Conservation (phyloP, 1,139 yeast genomes). For the Pichia sp. region DNA sequence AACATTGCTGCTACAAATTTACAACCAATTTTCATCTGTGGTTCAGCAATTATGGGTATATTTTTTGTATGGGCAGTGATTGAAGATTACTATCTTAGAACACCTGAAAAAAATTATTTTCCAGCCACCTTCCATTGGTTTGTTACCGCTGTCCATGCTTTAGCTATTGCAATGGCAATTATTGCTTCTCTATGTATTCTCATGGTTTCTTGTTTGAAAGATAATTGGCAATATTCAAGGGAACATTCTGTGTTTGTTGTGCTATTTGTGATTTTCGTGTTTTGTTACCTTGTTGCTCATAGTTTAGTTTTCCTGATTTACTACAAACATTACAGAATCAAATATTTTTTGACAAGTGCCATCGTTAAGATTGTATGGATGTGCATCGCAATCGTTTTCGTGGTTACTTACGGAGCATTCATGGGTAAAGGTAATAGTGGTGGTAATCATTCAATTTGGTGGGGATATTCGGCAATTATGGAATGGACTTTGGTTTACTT, state of each 20-base stretch:
- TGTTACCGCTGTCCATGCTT: conserved; percentile 44
- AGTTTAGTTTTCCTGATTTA: conserved; percentile 54
- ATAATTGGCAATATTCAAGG: conserved; percentile 45
- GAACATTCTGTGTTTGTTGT: conserved; percentile 69
- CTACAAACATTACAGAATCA: conserved; percentile 35
- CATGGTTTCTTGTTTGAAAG: conserved; percentile 65
- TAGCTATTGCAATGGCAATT: conserved; percentile 45
- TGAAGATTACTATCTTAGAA: conserved; percentile 52
- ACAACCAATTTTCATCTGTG: conserved; percentile 77
- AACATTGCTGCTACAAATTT: conserved; percentile 81
- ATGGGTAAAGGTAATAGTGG: conserved; percentile 33
- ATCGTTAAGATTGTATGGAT: conserved; percentile 59
- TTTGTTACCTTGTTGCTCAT: conserved; percentile 56
- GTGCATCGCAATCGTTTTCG: conserved; percentile 58
- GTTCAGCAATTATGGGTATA: conserved; percentile 72
- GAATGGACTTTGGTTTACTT: conserved; percentile 85
- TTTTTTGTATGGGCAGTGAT: conserved; percentile 61
- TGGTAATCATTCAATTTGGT: conserved; percentile 19
- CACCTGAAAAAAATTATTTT: conserved; percentile 37
- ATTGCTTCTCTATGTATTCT: conserved; percentile 75
- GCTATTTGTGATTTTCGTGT: conserved; percentile 65
- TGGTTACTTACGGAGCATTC: conserved; percentile 56
- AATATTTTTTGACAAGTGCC: conserved; percentile 42
- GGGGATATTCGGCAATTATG: conserved; percentile 49
- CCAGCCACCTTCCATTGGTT: conserved; percentile 44